A percentile compares a stretch with the other conserved stretches of the same genome.
These are phyloP conservation scores for Leccinum disarticulatum DNA, from an alignment of 768 basidiomycete species.

Conservation along the genomic window DNA sequence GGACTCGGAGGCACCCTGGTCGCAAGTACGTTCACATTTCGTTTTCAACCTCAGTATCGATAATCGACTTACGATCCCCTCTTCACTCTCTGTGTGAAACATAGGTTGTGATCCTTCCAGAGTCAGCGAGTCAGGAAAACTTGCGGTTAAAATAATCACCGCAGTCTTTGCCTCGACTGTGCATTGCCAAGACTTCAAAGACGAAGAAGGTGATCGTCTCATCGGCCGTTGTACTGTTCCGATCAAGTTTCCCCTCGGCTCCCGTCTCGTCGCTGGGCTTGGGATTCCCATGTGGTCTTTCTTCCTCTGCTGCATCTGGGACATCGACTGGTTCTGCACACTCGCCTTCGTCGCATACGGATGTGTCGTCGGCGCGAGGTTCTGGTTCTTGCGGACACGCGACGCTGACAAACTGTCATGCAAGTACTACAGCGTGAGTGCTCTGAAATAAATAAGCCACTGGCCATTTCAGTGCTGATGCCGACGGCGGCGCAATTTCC, in stretches of 20 bases:
- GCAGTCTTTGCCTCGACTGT: conserved; percentile 45
- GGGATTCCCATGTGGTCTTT: conserved; percentile 41
- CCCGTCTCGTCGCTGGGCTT: conserved; percentile 35
- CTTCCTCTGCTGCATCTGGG: conserved; percentile 37
- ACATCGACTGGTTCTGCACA: conserved; percentile 29
- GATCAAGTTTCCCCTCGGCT: conserved; percentile 41
- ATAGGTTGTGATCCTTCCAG: conserved; percentile 24
- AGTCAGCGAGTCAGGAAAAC: conserved; percentile 29
- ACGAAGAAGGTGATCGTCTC: conserved; percentile 42
- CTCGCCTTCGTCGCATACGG: conserved; percentile 32
- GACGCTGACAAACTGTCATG: conserved; percentile 35
- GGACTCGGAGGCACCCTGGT: conserved; percentile 40
- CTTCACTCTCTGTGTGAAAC: background rate
- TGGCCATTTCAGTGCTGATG: no score
- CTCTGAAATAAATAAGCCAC: conserved; percentile 10
- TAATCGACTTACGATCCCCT: background rate
- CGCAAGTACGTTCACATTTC: conserved; percentile 29
- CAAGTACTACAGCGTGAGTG: conserved; percentile 38
- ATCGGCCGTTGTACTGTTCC: conserved; percentile 44
- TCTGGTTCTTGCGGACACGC: conserved; percentile 30
- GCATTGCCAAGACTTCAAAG: conserved; percentile 50
- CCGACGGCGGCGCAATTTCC: no score
- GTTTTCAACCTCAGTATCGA: background rate
- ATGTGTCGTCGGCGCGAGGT: conserved; percentile 35
- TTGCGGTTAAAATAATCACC: conserved; percentile 37